phyloP scores from a whole-genome alignment of 768 basidiomycete species.

The Thelephora ganbajun region DNA sequence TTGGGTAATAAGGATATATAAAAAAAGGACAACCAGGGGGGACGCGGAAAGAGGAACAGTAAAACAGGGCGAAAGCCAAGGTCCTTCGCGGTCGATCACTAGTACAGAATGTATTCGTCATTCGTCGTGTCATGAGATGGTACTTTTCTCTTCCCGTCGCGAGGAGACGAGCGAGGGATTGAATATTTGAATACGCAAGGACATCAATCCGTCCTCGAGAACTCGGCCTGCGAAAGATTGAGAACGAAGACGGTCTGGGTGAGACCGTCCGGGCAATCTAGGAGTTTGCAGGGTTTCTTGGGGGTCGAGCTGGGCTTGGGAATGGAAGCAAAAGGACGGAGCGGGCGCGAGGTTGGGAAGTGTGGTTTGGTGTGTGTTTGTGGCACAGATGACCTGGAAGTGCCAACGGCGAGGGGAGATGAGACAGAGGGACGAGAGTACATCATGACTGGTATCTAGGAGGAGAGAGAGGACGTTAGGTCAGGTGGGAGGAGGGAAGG shows the following conservation, averaged over 20 bases:
- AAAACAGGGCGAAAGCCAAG: too few relatives aligned
- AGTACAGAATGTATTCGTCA: too few relatives aligned
- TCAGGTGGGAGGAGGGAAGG: neutral
- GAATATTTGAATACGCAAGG: too few relatives aligned
- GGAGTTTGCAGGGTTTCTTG: conserved; percentile 53
- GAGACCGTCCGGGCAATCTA: conserved; percentile 65
- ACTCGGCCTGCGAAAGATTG: conserved; percentile 72
- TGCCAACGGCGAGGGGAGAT: conserved; percentile 42
- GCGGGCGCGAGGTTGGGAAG: conserved; percentile 61
- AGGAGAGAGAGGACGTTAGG: neutral
- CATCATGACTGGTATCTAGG: neutral
- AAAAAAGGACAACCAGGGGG: too few relatives aligned
- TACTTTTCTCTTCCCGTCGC: too few relatives aligned
- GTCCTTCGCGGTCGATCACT: too few relatives aligned
- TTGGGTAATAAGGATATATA: too few relatives aligned
- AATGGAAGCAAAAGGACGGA: conserved; percentile 67
- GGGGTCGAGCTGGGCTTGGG: neutral
- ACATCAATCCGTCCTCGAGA: conserved; percentile 49
- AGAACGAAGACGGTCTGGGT: conserved; percentile 53
- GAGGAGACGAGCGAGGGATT: too few relatives aligned
- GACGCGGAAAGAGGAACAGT: too few relatives aligned
- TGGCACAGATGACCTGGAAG: conserved; percentile 21
- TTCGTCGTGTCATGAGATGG: too few relatives aligned
- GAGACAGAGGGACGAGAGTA: conserved; percentile 26
- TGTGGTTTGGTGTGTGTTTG: conserved; percentile 22